Percentiles rank a stretch among this genome's conserved stretches.
Evolutionary conservation across 2,329 filamentous ascomycete species (phyloP).

Genomic region (Venturiaceae sp.): DNA sequence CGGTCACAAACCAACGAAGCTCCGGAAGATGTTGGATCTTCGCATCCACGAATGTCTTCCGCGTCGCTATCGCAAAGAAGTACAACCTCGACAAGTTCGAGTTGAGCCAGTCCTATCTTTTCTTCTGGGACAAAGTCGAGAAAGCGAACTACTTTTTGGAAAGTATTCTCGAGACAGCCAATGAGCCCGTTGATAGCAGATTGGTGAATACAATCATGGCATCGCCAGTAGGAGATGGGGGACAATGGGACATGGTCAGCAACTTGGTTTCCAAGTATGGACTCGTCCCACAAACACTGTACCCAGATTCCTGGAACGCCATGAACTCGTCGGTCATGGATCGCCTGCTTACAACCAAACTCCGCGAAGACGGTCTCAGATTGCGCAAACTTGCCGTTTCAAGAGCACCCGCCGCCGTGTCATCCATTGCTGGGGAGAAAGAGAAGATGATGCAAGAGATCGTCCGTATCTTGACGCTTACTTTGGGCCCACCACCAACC

Average conservation of each 20-base stretch:
- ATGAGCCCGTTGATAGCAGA: constrained; percentile 60
- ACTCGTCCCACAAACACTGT: constrained; percentile 60
- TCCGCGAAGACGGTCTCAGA: constrained; percentile 73
- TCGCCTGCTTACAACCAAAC: constrained; percentile 67
- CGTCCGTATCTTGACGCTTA: constrained; percentile 70
- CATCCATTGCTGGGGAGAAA: constrained; percentile 43
- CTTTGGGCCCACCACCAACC: constrained; percentile 68
- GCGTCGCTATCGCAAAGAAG: constrained; percentile 77
- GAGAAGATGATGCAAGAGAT: constrained; percentile 70
- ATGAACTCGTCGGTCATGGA: constrained; percentile 62
- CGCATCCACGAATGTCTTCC: constrained; percentile 83
- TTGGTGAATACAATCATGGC: constrained; percentile 61
- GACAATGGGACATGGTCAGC: constrained; percentile 87
- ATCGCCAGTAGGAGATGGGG: constrained; percentile 67
- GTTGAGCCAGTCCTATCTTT: constrained; percentile 79
- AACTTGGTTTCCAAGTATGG: constrained; percentile 69
- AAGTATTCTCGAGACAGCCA: constrained; percentile 65
- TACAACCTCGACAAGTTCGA: constrained; percentile 71
- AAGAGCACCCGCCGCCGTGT: constrained; percentile 20
- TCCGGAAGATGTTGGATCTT: constrained; percentile 90
- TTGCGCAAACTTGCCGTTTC: constrained; percentile 48
- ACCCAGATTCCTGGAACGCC: constrained; percentile 75
- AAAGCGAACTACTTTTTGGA: constrained; percentile 87
- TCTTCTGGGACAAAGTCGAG: constrained; percentile 92
- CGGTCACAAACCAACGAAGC: constrained; percentile 74